phyloP scores from a whole-genome alignment of 306 rosid genomes.

The Dryas drummondii region DNA sequence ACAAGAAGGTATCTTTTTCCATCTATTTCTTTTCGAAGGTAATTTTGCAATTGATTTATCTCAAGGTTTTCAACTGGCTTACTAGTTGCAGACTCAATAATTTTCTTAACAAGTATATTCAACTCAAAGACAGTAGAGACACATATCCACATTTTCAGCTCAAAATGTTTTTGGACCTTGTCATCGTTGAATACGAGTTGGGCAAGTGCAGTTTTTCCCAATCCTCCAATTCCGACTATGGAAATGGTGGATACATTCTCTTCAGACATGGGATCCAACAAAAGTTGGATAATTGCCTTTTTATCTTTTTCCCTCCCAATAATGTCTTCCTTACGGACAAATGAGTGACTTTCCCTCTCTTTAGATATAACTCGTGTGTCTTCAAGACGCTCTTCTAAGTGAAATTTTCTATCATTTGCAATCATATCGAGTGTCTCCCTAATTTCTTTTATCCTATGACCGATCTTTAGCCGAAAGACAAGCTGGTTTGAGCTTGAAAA shows the following conservation, averaged over 20 bases:
- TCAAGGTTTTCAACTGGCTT: neutral
- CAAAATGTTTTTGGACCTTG: neutral
- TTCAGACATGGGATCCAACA: neutral
- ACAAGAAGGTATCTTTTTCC: slow-evolving; percentile 39
- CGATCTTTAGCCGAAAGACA: neutral
- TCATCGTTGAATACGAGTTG: no score
- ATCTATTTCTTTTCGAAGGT: slow-evolving; percentile 15
- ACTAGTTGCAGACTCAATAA: neutral
- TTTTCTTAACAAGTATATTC: neutral
- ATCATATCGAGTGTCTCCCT: neutral
- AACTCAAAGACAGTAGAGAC: neutral
- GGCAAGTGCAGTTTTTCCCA: neutral
- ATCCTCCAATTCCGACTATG: neutral
- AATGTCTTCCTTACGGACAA: neutral
- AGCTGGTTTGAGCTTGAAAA: neutral
- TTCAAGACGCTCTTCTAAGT: neutral
- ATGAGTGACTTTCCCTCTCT: neutral
- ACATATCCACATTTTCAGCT: neutral
- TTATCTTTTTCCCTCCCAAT: slow-evolving; percentile 2
- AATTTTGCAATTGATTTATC: slow-evolving; percentile 21
- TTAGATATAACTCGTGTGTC: neutral
- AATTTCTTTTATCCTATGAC: slow-evolving; percentile 1
- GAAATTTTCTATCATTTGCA: neutral
- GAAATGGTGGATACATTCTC: neutral
- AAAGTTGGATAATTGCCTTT: neutral